Evolutionary conservation across 257 asterid species (phyloP), one percentile per base, ranked within the genome.

Genomic region (Solanum raphanifolium): DNA sequence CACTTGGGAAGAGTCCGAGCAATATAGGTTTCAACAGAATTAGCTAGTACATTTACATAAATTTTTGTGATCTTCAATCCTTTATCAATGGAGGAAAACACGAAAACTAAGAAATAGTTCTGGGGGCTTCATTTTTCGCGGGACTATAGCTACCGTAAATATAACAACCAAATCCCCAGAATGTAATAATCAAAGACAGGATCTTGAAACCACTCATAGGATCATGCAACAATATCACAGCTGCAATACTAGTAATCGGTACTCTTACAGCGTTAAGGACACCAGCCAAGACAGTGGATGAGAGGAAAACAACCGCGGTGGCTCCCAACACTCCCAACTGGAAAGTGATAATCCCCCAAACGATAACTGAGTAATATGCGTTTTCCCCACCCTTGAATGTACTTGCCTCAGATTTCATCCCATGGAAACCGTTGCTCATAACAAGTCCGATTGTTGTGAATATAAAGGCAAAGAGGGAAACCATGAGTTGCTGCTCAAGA

Each of bases 171-270:
- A 96, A 96, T 75, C 99, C 99, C 99, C 99, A 96, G 73, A 95
- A 95, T 74, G 98, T 94, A 74, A 95, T 90, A 11, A 92, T 29
- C 90, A 96, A 31, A 39, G 98, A 94, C 29, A 95, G 65, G 72
- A 95, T 96, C 98, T 96, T 95, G 94, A 96, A 94, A 71, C 99
- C 98, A 29, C 98, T 96, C 99, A 95, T 95, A 4, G 98, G 98
- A 55, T 95, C 99, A 5, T 92, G 85, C 90, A 94, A 73, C 72
- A 95, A 73, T 58, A 91, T 79, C 31, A 96, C 98, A 2, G 98
- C 99, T 3, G 98, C 98, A 82, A 96, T 89, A 88, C 96, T 93
- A 18, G 98, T 96, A 21, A 96, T 69, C 0, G 99, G 98, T 25
- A 96, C 98, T 90, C 99, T 91, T 83, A 95, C 91, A 0, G 99